phyloP scores from a whole-genome alignment of 108 stramenopile genomes.

The Cyclotella choctawhatcheeana region DNA sequence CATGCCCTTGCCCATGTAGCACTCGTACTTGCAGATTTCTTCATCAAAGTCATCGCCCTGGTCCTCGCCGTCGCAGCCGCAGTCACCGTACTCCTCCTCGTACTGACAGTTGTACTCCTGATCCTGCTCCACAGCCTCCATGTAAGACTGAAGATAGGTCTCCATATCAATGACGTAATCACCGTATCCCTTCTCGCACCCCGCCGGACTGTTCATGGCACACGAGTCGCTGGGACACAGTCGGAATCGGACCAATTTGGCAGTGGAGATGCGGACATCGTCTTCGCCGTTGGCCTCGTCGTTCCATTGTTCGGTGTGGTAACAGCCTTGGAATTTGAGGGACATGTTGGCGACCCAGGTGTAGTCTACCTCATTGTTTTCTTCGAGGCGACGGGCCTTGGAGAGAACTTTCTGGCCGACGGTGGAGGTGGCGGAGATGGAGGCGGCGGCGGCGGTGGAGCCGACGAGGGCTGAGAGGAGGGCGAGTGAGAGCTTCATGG shows the following conservation, averaged over 20 bases:
- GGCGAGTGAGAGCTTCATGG: slow-evolving; percentile 35
- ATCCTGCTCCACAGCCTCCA: slow-evolving; percentile 54
- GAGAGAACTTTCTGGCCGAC: slow-evolving; percentile 60
- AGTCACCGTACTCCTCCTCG: slow-evolving; percentile 57
- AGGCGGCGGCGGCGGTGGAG: slow-evolving; percentile 16
- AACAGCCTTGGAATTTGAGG: slow-evolving; percentile 91
- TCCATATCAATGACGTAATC: slow-evolving; percentile 89
- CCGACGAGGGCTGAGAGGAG: slow-evolving; percentile 26
- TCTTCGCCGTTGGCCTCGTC: slow-evolving; percentile 67
- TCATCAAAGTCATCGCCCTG: slow-evolving; percentile 56
- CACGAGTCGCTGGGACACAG: slow-evolving; percentile 75
- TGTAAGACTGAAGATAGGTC: slow-evolving; percentile 71
- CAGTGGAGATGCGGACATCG: slow-evolving; percentile 72
- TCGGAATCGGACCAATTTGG: slow-evolving; percentile 83
- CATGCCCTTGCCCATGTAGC: slow-evolving; percentile 64
- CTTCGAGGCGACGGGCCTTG: slow-evolving; percentile 61
- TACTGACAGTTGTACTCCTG: slow-evolving; percentile 65
- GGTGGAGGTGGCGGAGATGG: slow-evolving; percentile 57
- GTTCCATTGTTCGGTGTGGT: slow-evolving; percentile 82
- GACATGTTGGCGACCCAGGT: slow-evolving; percentile 79
- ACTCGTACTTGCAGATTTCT: slow-evolving; percentile 73
- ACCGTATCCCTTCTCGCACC: slow-evolving; percentile 73
- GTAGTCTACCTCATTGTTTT: slow-evolving; percentile 54
- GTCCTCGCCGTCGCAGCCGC: slow-evolving; percentile 49
- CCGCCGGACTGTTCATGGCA: slow-evolving; percentile 54